A percentile compares a stretch with the other conserved stretches of the same genome.
Conservation (phyloP, 2,329 filamentous ascomycete species). For the Knufia petricola region DNA sequence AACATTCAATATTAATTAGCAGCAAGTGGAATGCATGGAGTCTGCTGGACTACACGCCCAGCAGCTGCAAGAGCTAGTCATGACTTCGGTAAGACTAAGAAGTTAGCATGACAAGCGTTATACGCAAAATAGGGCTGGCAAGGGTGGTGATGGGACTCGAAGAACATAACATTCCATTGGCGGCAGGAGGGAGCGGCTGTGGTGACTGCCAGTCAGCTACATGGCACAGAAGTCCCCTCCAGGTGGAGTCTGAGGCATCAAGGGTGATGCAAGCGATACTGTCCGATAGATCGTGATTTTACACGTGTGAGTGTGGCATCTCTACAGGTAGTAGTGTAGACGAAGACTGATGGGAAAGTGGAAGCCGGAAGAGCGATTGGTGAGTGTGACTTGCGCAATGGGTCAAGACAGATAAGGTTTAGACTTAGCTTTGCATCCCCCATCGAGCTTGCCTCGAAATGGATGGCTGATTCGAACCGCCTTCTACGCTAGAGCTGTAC, state of each 20-base stretch:
- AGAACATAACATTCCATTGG: constrained; percentile 1
- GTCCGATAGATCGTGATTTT: too few relatives aligned
- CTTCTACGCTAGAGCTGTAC: background rate
- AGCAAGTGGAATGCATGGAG: constrained; percentile 8
- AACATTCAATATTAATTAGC: constrained; percentile 20
- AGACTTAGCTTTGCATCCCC: background rate
- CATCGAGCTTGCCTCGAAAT: background rate
- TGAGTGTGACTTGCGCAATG: background rate
- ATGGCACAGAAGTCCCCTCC: background rate
- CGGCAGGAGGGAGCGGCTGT: background rate
- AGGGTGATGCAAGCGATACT: too few relatives aligned
- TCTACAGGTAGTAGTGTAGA: background rate
- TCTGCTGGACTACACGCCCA: background rate
- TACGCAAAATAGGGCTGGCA: background rate
- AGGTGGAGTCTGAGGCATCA: background rate
- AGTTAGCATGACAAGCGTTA: background rate
- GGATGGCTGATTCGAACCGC: background rate
- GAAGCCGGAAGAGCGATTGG: background rate
- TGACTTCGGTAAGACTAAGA: constrained; percentile 5
- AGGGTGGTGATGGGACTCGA: background rate
- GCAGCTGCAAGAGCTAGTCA: background rate
- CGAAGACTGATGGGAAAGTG: background rate
- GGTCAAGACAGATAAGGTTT: constrained; percentile 4
- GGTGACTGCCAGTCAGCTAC: constrained; percentile 4
- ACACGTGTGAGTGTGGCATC: background rate